A percentile compares a stretch with the other conserved stretches of the same genome.
Evolutionary conservation across 192 early-diverging fungal genomes (phyloP).

Genomic region (Endogone sp.): DNA sequence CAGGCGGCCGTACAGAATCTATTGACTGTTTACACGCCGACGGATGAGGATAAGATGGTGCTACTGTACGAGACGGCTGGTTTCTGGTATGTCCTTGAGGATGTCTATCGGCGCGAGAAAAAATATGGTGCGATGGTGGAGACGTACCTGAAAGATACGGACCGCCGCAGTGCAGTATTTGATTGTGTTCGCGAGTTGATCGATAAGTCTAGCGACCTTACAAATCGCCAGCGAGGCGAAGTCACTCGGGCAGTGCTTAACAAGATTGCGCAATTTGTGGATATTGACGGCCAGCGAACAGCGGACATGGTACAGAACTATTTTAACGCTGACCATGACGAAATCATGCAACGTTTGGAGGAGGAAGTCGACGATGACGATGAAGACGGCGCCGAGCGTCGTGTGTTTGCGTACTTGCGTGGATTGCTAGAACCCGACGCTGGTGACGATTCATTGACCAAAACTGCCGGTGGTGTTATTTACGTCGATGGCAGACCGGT

Average conservation of each 20-base stretch:
- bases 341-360: slow-evolving; percentile 35
- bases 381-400: slow-evolving; percentile 33
- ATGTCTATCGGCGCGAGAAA: slow-evolving; percentile 49
- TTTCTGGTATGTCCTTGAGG: slow-evolving; percentile 53
- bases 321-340: slow-evolving; percentile 49
- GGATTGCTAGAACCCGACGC: slow-evolving; percentile 45
- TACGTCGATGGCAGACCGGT: slow-evolving; percentile 1
- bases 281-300: slow-evolving; percentile 54
- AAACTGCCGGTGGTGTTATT: neutral
- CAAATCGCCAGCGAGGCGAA: slow-evolving; percentile 40
- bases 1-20: slow-evolving; percentile 50
- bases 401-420: slow-evolving; percentile 50
- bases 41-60: slow-evolving; percentile 46
- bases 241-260: slow-evolving; percentile 42
- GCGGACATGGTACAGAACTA: slow-evolving; percentile 47
- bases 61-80: slow-evolving; percentile 48
- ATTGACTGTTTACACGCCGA: slow-evolving; percentile 48
- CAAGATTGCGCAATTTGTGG: slow-evolving; percentile 52
- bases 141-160: slow-evolving; percentile 51
- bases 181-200: slow-evolving; percentile 47
- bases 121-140: slow-evolving; percentile 51
- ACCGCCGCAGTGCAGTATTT: slow-evolving; percentile 40
- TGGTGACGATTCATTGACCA: slow-evolving; percentile 16
- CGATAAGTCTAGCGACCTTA: slow-evolving; percentile 24
- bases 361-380: slow-evolving; percentile 28